Evolutionary conservation across 2,329 filamentous ascomycete species (phyloP).

Genomic region (Xylariaceae sp.): DNA sequence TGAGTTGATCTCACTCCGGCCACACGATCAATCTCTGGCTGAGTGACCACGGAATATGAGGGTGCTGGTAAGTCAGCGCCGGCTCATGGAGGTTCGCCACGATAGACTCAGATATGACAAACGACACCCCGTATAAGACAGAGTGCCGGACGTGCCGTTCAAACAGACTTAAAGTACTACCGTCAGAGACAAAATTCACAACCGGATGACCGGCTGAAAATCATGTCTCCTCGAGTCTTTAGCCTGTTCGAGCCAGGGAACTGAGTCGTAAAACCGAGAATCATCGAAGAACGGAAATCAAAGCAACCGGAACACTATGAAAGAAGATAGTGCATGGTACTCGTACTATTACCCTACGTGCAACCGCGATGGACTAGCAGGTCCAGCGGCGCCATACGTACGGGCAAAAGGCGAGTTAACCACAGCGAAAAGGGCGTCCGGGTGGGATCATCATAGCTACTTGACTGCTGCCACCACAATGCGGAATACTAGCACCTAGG

Average conservation of each 20-base stretch:
- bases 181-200: constrained; percentile 17
- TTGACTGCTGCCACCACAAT: constrained; percentile 26
- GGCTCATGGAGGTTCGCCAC: constrained; percentile 4
- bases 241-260: constrained; percentile 34
- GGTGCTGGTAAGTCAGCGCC: constrained; percentile 5
- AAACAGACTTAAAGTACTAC: constrained; percentile 24
- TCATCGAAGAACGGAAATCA: constrained; percentile 38
- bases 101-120: constrained; percentile 13
- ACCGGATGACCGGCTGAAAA: constrained; percentile 17
- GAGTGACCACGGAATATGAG: constrained; percentile 5
- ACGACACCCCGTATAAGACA: constrained; percentile 29
- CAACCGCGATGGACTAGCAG: constrained; percentile 22
- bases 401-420: constrained; percentile 20
- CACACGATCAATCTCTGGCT: constrained; percentile 13
- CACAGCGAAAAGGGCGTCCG: constrained; percentile 23
- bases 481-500: constrained; percentile 22
- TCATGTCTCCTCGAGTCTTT: constrained; percentile 20
- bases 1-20: constrained; percentile 9
- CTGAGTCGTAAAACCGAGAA: constrained; percentile 33
- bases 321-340: constrained; percentile 26
- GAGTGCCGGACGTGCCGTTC: constrained; percentile 40
- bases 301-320: constrained; percentile 35
- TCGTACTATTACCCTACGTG: constrained; percentile 20
- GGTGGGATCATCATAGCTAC: constrained; percentile 20
- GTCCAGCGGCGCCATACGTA: constrained; percentile 22